These are phyloP conservation scores for Thuidium tamariscinum DNA, from an alignment of 225 moss, liverwort and hornwort genomes.

Conservation along the genomic window DNA sequence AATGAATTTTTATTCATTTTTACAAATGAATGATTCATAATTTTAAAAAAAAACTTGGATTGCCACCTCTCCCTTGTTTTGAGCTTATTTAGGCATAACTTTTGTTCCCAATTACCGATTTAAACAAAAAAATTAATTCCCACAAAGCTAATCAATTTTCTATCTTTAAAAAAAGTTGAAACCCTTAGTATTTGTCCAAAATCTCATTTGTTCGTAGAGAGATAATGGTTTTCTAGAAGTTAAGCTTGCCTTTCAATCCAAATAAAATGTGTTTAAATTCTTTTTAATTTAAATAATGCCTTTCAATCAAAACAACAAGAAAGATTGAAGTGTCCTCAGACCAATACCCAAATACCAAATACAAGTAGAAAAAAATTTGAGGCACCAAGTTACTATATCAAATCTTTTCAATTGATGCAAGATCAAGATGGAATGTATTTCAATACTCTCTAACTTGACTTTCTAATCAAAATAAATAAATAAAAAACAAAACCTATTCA, in stretches of 20 bases:
- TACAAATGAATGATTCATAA: no score
- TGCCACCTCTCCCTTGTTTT: no score
- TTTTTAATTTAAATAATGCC: not conserved
- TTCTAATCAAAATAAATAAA: not conserved
- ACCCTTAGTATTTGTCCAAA: no score
- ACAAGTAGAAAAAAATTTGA: not conserved
- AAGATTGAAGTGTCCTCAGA: not conserved
- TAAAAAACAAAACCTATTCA: not conserved
- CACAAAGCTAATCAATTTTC: no score
- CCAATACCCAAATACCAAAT: not conserved
- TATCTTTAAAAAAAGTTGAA: no score
- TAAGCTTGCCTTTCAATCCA: not conserved
- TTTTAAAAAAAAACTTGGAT: no score
- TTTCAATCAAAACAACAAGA: not conserved
- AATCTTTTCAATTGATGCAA: not conserved
- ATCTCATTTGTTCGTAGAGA: no score
- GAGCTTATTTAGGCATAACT: no score
- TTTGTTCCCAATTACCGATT: no score
- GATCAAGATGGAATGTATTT: not conserved
- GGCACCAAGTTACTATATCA: not conserved
- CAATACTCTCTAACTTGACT: not conserved
- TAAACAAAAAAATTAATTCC: no score
- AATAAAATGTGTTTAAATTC: fast-evolving
- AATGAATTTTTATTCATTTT: no score
- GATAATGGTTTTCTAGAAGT: not conserved